phyloP scores from a whole-genome alignment of 768 basidiomycete species.

The Suillus subalutaceus region DNA sequence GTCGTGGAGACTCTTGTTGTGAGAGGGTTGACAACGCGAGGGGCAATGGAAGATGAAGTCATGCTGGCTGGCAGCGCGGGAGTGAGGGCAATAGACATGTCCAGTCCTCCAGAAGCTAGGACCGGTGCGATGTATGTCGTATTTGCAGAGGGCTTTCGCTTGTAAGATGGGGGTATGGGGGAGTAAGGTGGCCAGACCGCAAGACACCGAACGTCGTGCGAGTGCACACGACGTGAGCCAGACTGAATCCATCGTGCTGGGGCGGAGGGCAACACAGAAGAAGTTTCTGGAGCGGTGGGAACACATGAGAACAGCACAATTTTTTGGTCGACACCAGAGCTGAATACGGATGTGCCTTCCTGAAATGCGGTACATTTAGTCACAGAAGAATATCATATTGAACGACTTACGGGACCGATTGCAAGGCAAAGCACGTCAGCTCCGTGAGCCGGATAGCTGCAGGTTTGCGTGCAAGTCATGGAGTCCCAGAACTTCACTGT shows the following conservation, averaged over 20 bases:
- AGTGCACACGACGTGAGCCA: constrained; percentile 81
- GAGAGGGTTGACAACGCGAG: constrained; percentile 68
- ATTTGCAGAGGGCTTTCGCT: constrained; percentile 42
- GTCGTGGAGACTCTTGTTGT: constrained; percentile 63
- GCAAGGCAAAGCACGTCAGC: constrained; percentile 91
- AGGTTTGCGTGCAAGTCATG: constrained; percentile 83
- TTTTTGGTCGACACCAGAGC: constrained; percentile 87
- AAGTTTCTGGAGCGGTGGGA: constrained; percentile 38
- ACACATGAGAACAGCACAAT: constrained; percentile 69
- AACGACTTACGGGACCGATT: constrained; percentile 69
- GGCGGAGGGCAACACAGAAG: constrained; percentile 33
- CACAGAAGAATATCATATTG: background rate
- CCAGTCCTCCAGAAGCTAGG: constrained; percentile 90
- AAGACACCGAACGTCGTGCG: constrained; percentile 91
- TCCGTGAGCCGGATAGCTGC: constrained; percentile 84
- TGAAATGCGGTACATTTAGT: constrained; percentile 28
- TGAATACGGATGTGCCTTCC: constrained; percentile 87
- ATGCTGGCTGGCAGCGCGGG: constrained; percentile 66
- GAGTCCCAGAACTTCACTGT: constrained; percentile 98
- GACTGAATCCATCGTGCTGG: constrained; percentile 78
- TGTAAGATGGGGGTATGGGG: constrained; percentile 57
- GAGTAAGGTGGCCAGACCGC: constrained; percentile 88
- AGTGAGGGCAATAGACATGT: constrained; percentile 84
- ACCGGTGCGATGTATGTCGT: constrained; percentile 70
- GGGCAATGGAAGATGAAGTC: constrained; percentile 45